Conservation (phyloP, 257 asterid species). For the Solanum sparsipilum region DNA sequence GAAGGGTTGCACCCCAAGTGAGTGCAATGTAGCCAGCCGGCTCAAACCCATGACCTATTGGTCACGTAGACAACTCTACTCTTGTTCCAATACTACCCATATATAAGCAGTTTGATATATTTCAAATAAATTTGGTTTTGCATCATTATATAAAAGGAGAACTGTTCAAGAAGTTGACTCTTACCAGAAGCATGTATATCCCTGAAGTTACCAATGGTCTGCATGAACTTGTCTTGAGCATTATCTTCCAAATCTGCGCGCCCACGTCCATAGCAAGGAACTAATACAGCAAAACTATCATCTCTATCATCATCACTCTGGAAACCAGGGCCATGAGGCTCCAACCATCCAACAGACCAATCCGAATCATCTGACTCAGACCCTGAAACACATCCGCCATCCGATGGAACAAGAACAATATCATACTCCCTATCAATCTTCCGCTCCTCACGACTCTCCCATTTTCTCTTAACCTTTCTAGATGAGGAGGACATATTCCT, state of each 20-base stretch:
- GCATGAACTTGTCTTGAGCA: slow-evolving; percentile 10
- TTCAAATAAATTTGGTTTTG: neutral
- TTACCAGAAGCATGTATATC: slow-evolving; percentile 26
- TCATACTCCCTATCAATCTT: slow-evolving; percentile 37
- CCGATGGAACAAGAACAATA: slow-evolving; percentile 39
- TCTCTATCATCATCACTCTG: slow-evolving; percentile 25
- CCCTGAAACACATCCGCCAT: slow-evolving; percentile 44
- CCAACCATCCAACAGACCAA: slow-evolving; percentile 47
- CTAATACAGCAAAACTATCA: slow-evolving; percentile 40
- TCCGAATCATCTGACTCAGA: slow-evolving; percentile 49
- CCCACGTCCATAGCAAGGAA: slow-evolving; percentile 40
- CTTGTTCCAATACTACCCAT: neutral
- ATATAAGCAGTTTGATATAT: neutral
- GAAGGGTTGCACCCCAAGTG: neutral
- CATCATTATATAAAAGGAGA: neutral
- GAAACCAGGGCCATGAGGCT: slow-evolving; percentile 36
- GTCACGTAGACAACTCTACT: neutral
- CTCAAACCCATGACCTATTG: neutral
- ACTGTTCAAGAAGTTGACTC: neutral
- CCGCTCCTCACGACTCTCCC: slow-evolving; percentile 35
- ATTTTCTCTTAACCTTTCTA: slow-evolving; percentile 23
- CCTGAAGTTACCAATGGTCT: slow-evolving; percentile 18
- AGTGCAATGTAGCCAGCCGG: neutral
- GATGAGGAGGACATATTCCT: slow-evolving; percentile 18
- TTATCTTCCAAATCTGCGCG: slow-evolving; percentile 10